Percentiles rank a stretch among this genome's conserved stretches.
Conservation (phyloP, 768 basidiomycete genomes). For the Boletus rubropictus region DNA sequence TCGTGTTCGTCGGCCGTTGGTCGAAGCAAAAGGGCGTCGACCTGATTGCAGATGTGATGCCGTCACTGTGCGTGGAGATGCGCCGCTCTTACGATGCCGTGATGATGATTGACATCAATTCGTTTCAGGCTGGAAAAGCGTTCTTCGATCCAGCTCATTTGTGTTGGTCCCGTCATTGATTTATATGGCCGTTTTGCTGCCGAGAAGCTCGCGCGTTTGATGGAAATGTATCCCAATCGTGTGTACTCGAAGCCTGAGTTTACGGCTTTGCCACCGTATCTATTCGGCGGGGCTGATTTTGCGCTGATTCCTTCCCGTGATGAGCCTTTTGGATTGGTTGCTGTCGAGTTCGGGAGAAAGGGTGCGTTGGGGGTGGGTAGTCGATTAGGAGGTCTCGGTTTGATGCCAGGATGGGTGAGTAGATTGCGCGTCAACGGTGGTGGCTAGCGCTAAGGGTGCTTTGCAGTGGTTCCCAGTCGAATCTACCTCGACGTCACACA, state of each 20-base stretch:
- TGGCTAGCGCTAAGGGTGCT: neutral
- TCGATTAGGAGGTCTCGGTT: constrained; percentile 88
- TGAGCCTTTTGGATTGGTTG: constrained; percentile 93
- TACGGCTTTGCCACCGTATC: constrained; percentile 85
- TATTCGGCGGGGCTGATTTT: constrained; percentile 94
- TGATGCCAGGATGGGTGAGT: constrained; percentile 97
- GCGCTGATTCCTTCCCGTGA: constrained; percentile 94
- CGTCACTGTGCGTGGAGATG: constrained; percentile 57
- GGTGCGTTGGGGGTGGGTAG: constrained; percentile 94
- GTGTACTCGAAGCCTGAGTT: constrained; percentile 97
- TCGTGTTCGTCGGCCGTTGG: constrained; percentile 97
- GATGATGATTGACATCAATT: neutral
- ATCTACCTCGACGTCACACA: constrained; percentile 86
- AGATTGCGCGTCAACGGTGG: neutral
- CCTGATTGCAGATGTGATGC: constrained; percentile 94
- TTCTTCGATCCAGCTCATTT: constrained; percentile 77
- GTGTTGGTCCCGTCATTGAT: constrained; percentile 93
- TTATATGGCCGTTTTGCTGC: constrained; percentile 93
- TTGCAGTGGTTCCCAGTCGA: constrained; percentile 93
- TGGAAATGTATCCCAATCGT: constrained; percentile 92
- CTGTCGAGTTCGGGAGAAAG: constrained; percentile 94
- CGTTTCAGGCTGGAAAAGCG: constrained; percentile 71
- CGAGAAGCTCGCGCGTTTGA: constrained; percentile 85
- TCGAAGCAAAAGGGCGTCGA: constrained; percentile 99
- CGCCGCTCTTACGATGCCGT: neutral